A percentile compares a stretch with the other conserved stretches of the same genome.
Conservation (phyloP, 805 yeast species). For the Jamesozyma piceae region DNA sequence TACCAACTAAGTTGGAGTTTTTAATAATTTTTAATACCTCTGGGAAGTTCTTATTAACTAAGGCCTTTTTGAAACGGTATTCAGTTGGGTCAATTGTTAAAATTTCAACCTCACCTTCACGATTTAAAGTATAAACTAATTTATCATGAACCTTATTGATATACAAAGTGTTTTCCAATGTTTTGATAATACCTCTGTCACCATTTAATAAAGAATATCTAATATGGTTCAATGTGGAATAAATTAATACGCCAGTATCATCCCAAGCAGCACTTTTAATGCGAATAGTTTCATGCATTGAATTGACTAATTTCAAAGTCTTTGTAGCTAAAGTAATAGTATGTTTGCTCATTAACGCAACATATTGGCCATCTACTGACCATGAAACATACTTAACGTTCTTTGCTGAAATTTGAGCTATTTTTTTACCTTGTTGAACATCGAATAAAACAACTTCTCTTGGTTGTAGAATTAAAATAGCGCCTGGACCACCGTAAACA, state of each 20-base stretch:
- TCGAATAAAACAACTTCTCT: constrained; percentile 74
- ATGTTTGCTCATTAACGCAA: constrained; percentile 86
- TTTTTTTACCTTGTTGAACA: constrained; percentile 80
- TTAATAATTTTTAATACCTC: constrained; percentile 87
- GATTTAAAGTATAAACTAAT: constrained; percentile 69
- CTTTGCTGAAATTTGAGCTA: constrained; percentile 58
- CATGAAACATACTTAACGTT: constrained; percentile 83
- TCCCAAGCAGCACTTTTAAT: constrained; percentile 98
- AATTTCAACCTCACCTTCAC: constrained; percentile 76
- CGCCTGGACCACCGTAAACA: constrained; percentile 72
- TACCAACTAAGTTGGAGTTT: constrained; percentile 89
- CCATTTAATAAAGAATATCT: constrained; percentile 90
- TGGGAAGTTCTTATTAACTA: constrained; percentile 78
- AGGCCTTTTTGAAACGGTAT: constrained; percentile 88
- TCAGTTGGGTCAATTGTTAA: constrained; percentile 89
- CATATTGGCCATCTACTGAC: constrained; percentile 79
- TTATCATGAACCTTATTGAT: constrained; percentile 62
- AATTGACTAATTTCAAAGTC: constrained; percentile 64
- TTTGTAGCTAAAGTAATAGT: constrained; percentile 80
- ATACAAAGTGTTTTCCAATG: constrained; percentile 81
- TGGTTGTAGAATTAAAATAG: constrained; percentile 63
- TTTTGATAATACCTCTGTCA: constrained; percentile 88
- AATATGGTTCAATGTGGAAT: constrained; percentile 91
- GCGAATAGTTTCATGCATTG: constrained; percentile 92
- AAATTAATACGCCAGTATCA: constrained; percentile 80